Conservation (phyloP, 2,329 filamentous ascomycete species). For the Chalaropsis ovoidea region DNA sequence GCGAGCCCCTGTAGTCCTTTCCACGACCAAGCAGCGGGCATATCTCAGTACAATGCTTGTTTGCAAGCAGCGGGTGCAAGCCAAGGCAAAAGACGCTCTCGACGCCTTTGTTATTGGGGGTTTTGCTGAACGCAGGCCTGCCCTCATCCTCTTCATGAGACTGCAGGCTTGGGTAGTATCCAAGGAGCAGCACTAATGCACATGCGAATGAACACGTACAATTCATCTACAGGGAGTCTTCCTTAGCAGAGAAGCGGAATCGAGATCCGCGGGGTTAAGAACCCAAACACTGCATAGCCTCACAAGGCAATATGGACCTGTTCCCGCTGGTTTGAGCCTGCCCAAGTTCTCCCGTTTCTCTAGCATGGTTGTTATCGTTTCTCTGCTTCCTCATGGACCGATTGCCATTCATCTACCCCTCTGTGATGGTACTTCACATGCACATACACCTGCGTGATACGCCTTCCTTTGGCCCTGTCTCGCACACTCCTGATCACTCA, state of each 20-base stretch:
- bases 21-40: background rate
- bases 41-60: background rate
- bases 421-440: background rate
- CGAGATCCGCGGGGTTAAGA: no score
- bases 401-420: background rate
- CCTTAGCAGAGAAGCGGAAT: background rate
- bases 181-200: background rate
- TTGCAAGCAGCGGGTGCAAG: background rate
- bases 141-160: background rate
- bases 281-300: no score
- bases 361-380: background rate
- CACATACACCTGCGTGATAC: background rate
- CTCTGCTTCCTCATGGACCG: background rate
- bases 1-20: background rate
- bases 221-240: background rate
- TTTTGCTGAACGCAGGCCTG: background rate
- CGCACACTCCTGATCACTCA: background rate
- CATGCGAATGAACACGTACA: background rate
- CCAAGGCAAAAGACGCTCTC: background rate
- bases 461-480: background rate
- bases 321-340: no score
- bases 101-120: background rate
- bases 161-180: background rate
- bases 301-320: no score
- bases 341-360: no score